Base-by-base conservation (phyloP, 2,329 filamentous ascomycete genomes). In the Uncinocarpus reesii region DNA sequence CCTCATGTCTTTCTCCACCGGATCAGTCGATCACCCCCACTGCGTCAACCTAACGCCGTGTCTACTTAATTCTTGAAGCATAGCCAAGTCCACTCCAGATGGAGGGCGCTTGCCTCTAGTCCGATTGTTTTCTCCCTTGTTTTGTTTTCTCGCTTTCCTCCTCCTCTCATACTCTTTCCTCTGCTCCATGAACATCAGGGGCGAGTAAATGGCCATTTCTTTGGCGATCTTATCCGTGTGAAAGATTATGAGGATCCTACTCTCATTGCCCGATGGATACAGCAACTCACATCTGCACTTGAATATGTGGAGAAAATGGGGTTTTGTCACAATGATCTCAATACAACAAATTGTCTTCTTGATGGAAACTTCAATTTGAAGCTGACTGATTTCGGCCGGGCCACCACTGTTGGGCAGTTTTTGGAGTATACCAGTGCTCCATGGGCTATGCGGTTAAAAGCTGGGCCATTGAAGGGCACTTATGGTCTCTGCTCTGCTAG, bases 401-500 rank as follows among this genome's bases (percentile, higher is more conserved):
- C 53, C 8, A 53, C 49, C 29, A 55, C 52, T 10, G 54, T 57
- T 43, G 49, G 55, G 26, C 44, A 55, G 21, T 43, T 21, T 4
- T 51, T 57, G n/a, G 43, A 55, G 48, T 34, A 48, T 45, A 13
- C 18, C 28, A 42, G 46, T 7, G 24, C 55, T 38, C 56, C 55
- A 49, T 47, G 45, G 20, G 55, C 55, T n/a, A 37, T n/a, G 51
- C 29, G 4, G 42, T 41, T 56, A 41, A 32, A 29, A 40, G 48
- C 46, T 38, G 50, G 53, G 15, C 54, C 48, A 34, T 53, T 53
- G 15, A 49, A 54, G 47, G 53, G 48, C 35, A 53, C 48, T 16
- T 58, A 55, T 36, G 51, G 53, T 32, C 55, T 56, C 42, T 58
- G 48, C 29, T 52, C 45, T 21, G 51, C 54, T 2, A 56, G 52